Percentiles rank a stretch among this genome's conserved stretches.
Conservation (phyloP, 164 flowering plant species). For the Cinnamomum chago region DNA sequence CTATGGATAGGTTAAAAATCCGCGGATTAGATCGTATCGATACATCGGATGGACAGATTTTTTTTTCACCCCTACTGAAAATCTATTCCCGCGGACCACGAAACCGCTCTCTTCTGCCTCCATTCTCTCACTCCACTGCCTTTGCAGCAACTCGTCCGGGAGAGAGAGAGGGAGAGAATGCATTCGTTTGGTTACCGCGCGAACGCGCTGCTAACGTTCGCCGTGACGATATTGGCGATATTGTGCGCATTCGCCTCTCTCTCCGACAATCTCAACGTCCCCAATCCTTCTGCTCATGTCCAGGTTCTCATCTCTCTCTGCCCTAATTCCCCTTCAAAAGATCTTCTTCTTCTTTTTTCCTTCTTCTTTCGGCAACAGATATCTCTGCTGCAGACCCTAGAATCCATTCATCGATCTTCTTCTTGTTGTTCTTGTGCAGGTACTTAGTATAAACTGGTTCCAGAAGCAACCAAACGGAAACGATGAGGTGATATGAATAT, state of each 20-base stretch:
- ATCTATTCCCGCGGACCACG: no score
- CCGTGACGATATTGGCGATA: conserved; percentile 70
- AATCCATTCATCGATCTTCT: neutral
- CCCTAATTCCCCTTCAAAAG: neutral
- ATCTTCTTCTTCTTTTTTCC: neutral
- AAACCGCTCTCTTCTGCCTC: neutral
- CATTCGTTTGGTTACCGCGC: conserved; percentile 79
- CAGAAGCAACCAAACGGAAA: conserved; percentile 79
- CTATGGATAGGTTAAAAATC: no score
- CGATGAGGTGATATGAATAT: conserved; percentile 55
- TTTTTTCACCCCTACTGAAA: no score
- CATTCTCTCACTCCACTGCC: neutral
- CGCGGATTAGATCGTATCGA: no score
- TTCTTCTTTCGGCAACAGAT: no score
- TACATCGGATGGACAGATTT: no score
- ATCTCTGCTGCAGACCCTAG: neutral
- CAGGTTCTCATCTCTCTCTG: conserved; percentile 35
- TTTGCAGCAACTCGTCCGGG: neutral
- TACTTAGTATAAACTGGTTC: conserved; percentile 76
- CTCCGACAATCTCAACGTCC: conserved; percentile 70
- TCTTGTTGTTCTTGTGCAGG: conserved; percentile 28
- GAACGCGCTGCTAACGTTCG: conserved; percentile 70
- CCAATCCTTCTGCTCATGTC: conserved; percentile 62
- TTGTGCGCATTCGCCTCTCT: conserved; percentile 77
- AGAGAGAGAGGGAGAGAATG: conserved; percentile 35